These are phyloP conservation scores for Capsella rubella DNA, from an alignment of 441 rosid species.

Conservation along the genomic window DNA sequence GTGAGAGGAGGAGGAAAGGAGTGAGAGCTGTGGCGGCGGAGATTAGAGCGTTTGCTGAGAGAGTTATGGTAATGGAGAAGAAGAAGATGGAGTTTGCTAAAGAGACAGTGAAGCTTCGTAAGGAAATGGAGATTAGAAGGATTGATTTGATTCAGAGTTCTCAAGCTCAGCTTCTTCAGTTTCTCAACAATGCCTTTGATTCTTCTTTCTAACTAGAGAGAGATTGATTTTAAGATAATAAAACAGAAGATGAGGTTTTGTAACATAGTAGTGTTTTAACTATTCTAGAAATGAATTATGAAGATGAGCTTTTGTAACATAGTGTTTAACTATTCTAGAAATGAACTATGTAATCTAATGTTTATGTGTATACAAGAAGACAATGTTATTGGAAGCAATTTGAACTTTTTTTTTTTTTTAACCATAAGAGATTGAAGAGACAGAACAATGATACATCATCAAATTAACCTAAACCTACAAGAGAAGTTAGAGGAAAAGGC, in stretches of 20 bases:
- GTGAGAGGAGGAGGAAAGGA: slow-evolving; percentile 41
- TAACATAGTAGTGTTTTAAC: no score
- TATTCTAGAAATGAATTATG: not conserved
- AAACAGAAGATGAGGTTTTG: not conserved
- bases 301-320: no score
- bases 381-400: not conserved
- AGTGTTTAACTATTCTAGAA: no score
- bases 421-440: not conserved
- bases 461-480: slow-evolving; percentile 39
- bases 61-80: slow-evolving; percentile 52
- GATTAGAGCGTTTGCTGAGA: slow-evolving; percentile 55
- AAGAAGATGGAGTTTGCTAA: slow-evolving; percentile 58
- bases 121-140: slow-evolving; percentile 58
- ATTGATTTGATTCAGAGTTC: slow-evolving; percentile 52
- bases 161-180: slow-evolving; percentile 53
- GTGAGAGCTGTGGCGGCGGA: slow-evolving; percentile 51
- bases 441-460: slow-evolving; percentile 34
- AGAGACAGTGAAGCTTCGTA: slow-evolving; percentile 51
- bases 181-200: slow-evolving; percentile 47
- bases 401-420: not conserved
- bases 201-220: slow-evolving; percentile 11
- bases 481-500: slow-evolving; percentile 6
- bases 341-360: not conserved
- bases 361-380: not conserved
- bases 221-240: no score